Evolutionary conservation across 2,329 filamentous ascomycete species (phyloP), one percentile per base, ranked within the genome.

Genomic region (Stylonectria norvegica): DNA sequence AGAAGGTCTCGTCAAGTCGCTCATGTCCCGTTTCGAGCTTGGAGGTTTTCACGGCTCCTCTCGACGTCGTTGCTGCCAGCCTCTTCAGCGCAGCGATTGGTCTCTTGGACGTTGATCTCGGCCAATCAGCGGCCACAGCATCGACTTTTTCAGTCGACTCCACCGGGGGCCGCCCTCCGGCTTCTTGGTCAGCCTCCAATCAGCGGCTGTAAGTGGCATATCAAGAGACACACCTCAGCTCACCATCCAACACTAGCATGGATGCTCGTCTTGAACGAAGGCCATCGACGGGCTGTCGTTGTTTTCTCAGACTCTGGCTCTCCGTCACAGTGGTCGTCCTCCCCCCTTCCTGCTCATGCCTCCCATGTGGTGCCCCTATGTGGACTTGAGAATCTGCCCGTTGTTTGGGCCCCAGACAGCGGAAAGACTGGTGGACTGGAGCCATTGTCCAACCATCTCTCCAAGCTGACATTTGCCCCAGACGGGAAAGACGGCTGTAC

Each of bases 211-310:
- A 62, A 36, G 35, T 35, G 53, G 52, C 42, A 42, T 60, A 49
- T 61, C 48, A 45, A 49, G 48, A 56, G 52, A 60, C 56, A 61
- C 53, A 55, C 60, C 59, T 63, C 57, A 60, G 57, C 54, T 60
- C 53, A 55, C 50, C 48, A 43, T 56, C 56, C 48, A 49, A 56
- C 56, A 57, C 56, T 57, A 57, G 52, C 50, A 59, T 59, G 56
- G 56, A 50, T 59, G 39, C 29, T 49, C 42, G 48, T 40, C 33
- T 49, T 54, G 41, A 44, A 47, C 20, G 42, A 47, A 47, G 42
- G 46, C 36, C 45, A 49, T 53, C 42, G 40, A 58, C 36, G 45
- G 53, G 49, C 44, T 56, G 34, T 49, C 35, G 34, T 52, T 46
- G 28, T 41, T 53, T 39, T 46, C 52, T 42, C 42, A 48, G 38